These are phyloP conservation scores for Russula sp. DNA, from an alignment of 768 basidiomycete genomes.

Conservation along the genomic window DNA sequence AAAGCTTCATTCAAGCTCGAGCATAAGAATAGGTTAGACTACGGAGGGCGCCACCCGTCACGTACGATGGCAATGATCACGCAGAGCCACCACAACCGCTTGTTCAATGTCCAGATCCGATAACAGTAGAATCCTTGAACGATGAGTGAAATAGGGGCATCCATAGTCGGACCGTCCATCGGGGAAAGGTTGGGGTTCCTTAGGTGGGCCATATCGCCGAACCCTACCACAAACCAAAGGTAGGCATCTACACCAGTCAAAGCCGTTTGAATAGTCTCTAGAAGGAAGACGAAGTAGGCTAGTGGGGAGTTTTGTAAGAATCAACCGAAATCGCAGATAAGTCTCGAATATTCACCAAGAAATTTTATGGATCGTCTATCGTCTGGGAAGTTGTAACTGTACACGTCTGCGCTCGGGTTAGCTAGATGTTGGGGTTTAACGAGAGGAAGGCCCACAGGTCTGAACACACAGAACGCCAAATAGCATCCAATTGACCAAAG, in stretches of 20 bases:
- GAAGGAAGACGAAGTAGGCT: background rate
- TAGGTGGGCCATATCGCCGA: constrained; percentile 1
- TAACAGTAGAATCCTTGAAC: constrained; percentile 1
- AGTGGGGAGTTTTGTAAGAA: background rate
- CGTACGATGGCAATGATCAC: background rate
- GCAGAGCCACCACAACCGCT: background rate
- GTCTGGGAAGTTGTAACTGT: background rate
- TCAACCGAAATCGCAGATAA: background rate
- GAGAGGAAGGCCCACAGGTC: constrained; percentile 23
- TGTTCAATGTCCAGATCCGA: constrained; percentile 7
- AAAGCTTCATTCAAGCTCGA: background rate
- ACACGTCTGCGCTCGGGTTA: background rate
- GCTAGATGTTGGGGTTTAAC: too few species aligned
- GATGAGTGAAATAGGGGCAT: background rate
- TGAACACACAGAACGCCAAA: constrained; percentile 28
- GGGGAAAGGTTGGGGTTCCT: background rate
- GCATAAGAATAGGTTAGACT: too few species aligned
- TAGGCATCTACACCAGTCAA: background rate
- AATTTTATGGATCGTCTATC: background rate
- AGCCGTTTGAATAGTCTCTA: background rate
- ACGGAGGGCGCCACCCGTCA: too few species aligned
- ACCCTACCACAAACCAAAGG: constrained; percentile 5
- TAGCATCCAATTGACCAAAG: constrained; percentile 25
- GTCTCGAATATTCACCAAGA: background rate
- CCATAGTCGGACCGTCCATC: background rate